These are phyloP conservation scores for Pseudogymnoascus sp. DNA, from an alignment of 2,329 filamentous ascomycete genomes.

Conservation along the genomic window DNA sequence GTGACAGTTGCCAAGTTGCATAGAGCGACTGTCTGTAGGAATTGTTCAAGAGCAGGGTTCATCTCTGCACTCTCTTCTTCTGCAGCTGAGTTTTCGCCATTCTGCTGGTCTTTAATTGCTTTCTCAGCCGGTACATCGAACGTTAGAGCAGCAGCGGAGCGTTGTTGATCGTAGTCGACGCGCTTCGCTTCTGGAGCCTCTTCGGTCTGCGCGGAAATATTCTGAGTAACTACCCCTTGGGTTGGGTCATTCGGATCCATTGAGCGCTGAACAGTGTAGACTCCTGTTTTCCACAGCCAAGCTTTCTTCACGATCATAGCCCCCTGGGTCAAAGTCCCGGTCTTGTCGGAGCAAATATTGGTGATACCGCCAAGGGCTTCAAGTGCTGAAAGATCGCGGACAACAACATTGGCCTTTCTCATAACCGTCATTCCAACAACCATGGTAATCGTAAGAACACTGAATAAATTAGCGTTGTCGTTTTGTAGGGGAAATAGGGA, in stretches of 20 bases:
- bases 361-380: conserved; percentile 68
- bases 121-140: conserved; percentile 53
- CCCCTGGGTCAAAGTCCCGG: conserved; percentile 55
- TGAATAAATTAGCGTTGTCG: conserved; percentile 33
- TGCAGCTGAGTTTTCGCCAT: conserved; percentile 24
- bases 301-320: conserved; percentile 54
- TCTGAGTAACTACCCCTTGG: conserved; percentile 38
- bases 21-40: conserved; percentile 46
- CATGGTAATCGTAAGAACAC: conserved; percentile 48
- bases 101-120: conserved; percentile 23
- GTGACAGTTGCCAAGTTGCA: conserved; percentile 50
- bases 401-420: conserved; percentile 39
- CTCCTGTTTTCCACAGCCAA: conserved; percentile 46
- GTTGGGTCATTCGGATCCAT: conserved; percentile 49
- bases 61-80: conserved; percentile 31
- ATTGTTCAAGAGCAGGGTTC: conserved; percentile 37
- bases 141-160: conserved; percentile 51
- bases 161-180: conserved; percentile 53
- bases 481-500: neutral
- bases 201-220: conserved; percentile 18
- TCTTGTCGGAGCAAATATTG: conserved; percentile 72
- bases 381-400: conserved; percentile 40
- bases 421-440: conserved; percentile 40
- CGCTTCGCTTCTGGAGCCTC: conserved; percentile 33
- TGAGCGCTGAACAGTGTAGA: conserved; percentile 44